Percentiles rank a stretch among this genome's conserved stretches.
Conservation (phyloP, 495 filamentous ascomycete species). For the Aspergillus campestris region DNA sequence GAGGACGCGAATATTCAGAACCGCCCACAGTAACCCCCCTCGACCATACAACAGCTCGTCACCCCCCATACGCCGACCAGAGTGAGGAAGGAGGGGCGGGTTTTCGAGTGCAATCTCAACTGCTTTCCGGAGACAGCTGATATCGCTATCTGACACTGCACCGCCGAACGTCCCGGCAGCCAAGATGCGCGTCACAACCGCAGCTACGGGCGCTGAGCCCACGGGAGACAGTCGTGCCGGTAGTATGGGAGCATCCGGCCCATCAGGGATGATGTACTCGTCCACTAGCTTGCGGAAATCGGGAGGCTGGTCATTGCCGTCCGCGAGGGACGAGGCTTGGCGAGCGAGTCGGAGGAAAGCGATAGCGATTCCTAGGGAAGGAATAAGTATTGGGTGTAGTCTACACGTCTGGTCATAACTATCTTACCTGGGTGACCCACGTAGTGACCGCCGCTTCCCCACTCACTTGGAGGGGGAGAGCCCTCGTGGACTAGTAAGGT, state of each 20-base stretch:
- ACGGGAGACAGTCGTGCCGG: constrained; percentile 27
- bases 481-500: constrained; percentile 18
- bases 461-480: constrained; percentile 15
- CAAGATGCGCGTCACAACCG: constrained; percentile 19
- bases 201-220: constrained; percentile 22
- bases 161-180: constrained; percentile 7
- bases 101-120: constrained; percentile 26
- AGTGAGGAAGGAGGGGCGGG: constrained; percentile 20
- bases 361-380: constrained; percentile 25
- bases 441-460: constrained; percentile 21
- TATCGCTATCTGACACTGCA: constrained; percentile 15
- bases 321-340: constrained; percentile 18
- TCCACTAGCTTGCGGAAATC: constrained; percentile 22
- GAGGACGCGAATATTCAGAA: constrained; percentile 29
- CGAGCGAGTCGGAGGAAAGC: constrained; percentile 31
- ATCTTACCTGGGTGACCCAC: constrained; percentile 21
- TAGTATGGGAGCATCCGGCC: constrained; percentile 18
- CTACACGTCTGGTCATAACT: not conserved
- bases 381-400: not conserved
- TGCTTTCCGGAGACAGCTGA: constrained; percentile 20
- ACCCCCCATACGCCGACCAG: constrained; percentile 24
- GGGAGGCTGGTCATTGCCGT: not conserved
- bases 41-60: constrained; percentile 39
- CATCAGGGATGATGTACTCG: constrained; percentile 19
- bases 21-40: constrained; percentile 33